Percentiles rank a stretch among this genome's conserved stretches.
These are phyloP conservation scores for Wickerhamomyces mucosus DNA, from an alignment of 805 yeast species.

Conservation along the genomic window DNA sequence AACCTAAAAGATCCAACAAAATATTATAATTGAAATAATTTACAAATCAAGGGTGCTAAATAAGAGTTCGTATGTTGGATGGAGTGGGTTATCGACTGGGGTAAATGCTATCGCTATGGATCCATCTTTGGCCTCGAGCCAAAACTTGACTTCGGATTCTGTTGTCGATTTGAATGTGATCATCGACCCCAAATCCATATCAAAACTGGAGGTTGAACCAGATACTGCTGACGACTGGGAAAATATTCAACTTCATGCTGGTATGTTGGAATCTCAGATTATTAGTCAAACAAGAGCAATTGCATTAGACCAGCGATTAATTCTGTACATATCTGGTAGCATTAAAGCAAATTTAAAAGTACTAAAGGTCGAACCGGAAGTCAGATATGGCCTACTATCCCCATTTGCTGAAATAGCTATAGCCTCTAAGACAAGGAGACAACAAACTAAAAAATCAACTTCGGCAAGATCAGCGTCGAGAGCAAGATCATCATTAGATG, in stretches of 20 bases:
- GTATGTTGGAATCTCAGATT: constrained; percentile 60
- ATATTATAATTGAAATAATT: background rate
- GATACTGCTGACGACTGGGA: constrained; percentile 81
- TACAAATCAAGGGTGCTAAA: constrained; percentile 1
- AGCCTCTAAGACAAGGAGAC: constrained; percentile 52
- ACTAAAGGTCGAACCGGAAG: constrained; percentile 32
- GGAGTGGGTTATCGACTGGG: constrained; percentile 42
- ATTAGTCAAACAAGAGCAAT: constrained; percentile 78
- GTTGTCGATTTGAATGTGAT: constrained; percentile 15
- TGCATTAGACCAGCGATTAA: constrained; percentile 42
- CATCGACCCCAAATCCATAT: constrained; percentile 41
- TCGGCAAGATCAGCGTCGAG: constrained; percentile 17
- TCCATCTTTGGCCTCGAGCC: constrained; percentile 48
- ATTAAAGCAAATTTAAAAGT: constrained; percentile 50
- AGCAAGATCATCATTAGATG: constrained; percentile 14
- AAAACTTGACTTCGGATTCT: constrained; percentile 31
- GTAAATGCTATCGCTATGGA: constrained; percentile 47
- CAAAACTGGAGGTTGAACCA: constrained; percentile 71
- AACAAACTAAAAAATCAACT: constrained; percentile 16
- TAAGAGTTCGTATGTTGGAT: constrained; percentile 30
- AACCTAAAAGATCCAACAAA: background rate
- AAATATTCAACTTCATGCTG: constrained; percentile 73
- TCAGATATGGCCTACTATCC: constrained; percentile 39
- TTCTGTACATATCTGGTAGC: constrained; percentile 63
- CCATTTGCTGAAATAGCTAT: constrained; percentile 64